These are phyloP conservation scores for Uronychia setigera DNA, from an alignment of 73 alveolate species.

Conservation along the genomic window DNA sequence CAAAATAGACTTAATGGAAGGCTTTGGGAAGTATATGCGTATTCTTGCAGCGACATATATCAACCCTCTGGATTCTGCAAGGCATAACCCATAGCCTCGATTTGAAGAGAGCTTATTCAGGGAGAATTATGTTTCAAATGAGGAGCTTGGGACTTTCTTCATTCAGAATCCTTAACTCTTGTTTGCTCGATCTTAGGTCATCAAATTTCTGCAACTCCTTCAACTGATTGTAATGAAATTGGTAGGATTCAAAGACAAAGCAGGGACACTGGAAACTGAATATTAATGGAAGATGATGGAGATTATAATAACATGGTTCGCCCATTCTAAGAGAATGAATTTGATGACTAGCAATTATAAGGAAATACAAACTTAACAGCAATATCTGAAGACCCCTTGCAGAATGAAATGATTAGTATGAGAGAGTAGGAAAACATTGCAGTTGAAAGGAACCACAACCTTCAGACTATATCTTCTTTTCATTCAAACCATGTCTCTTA, in stretches of 20 bases:
- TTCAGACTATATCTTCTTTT: too few species aligned
- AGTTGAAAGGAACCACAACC: too few species aligned
- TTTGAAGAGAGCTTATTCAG: background rate
- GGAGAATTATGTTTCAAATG: background rate
- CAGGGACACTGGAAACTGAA: background rate
- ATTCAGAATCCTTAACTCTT: background rate
- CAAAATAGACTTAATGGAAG: constrained; percentile 35
- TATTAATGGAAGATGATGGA: too few species aligned
- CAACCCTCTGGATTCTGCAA: background rate
- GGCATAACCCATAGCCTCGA: background rate
- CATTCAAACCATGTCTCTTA: too few species aligned
- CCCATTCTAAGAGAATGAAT: too few species aligned
- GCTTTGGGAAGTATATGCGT: constrained; percentile 36
- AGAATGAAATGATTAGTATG: too few species aligned
- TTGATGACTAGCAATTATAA: too few species aligned
- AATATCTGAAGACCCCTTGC: too few species aligned
- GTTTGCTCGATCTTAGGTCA: background rate
- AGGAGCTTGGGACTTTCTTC: background rate
- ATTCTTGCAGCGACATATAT: background rate
- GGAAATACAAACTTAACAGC: too few species aligned
- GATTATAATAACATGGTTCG: too few species aligned
- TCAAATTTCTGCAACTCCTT: background rate
- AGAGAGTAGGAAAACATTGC: too few species aligned
- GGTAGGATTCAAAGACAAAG: background rate
- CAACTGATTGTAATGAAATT: background rate